phyloP scores from a whole-genome alignment of 768 basidiomycete species.

The Lyophyllum semitale region DNA sequence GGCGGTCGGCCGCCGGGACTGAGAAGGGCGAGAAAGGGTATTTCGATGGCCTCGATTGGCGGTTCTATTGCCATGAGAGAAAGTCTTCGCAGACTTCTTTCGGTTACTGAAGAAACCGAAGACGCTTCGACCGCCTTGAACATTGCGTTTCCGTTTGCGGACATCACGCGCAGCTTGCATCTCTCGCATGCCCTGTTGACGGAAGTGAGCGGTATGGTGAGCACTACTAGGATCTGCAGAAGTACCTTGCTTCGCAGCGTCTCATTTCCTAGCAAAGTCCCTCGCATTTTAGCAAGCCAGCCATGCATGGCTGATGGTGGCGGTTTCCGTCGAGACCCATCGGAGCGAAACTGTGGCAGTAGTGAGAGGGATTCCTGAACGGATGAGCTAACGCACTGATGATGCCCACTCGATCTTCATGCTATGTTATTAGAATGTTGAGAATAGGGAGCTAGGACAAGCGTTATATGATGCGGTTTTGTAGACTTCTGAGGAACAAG shows the following conservation, averaged over 20 bases:
- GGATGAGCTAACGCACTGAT: slow-evolving; percentile 28
- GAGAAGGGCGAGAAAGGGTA: slow-evolving; percentile 12
- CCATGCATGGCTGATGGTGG: slow-evolving; percentile 67
- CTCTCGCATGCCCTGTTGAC: slow-evolving; percentile 62
- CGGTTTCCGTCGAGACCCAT: slow-evolving; percentile 47
- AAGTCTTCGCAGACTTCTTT: slow-evolving; percentile 14
- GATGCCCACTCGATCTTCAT: slow-evolving; percentile 61
- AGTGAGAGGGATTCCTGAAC: neutral
- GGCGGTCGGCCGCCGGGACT: slow-evolving; percentile 10
- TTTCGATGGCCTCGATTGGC: slow-evolving; percentile 8
- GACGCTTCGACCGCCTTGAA: slow-evolving; percentile 19
- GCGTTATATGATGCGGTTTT: slow-evolving; percentile 6
- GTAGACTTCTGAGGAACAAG: slow-evolving; percentile 1
- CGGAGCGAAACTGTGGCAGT: slow-evolving; percentile 38
- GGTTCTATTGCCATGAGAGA: slow-evolving; percentile 12
- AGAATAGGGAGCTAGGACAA: slow-evolving; percentile 6
- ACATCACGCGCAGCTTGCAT: slow-evolving; percentile 55
- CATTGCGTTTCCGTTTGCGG: slow-evolving; percentile 22
- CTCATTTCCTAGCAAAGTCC: slow-evolving; percentile 68
- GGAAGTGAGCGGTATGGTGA: slow-evolving; percentile 5
- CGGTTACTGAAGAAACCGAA: slow-evolving; percentile 21
- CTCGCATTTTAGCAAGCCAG: slow-evolving; percentile 80
- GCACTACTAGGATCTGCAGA: neutral
- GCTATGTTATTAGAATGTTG: slow-evolving; percentile 12
- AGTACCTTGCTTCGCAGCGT: slow-evolving; percentile 49